These are phyloP conservation scores for Porcisia hertigi DNA, from an alignment of 208 protist species.

Conservation along the genomic window DNA sequence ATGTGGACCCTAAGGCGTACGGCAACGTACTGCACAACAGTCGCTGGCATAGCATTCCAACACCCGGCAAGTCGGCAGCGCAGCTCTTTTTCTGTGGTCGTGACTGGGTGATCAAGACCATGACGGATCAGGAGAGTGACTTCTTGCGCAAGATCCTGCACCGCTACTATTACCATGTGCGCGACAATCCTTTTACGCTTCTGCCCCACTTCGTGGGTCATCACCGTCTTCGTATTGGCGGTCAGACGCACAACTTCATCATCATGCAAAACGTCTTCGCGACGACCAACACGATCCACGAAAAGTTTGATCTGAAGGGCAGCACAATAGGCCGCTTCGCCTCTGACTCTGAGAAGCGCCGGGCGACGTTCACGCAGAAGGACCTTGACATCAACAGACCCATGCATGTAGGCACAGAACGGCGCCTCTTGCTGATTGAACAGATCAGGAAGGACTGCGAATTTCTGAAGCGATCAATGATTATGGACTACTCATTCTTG, in stretches of 20 bases:
- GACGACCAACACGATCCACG: conserved; percentile 87
- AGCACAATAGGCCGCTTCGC: conserved; percentile 91
- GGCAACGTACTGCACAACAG: conserved; percentile 72
- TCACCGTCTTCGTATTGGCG: conserved; percentile 69
- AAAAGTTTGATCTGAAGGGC: conserved; percentile 95
- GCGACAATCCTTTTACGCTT: conserved; percentile 89
- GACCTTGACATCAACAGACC: conserved; percentile 89
- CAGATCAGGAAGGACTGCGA: conserved; percentile 89
- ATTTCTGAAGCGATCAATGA: conserved; percentile 82
- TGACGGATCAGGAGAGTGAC: conserved; percentile 84
- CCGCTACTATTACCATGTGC: conserved; percentile 91
- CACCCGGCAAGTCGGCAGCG: conserved; percentile 87
- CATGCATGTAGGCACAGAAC: conserved; percentile 69
- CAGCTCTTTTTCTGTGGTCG: conserved; percentile 93
- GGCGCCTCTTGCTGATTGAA: conserved; percentile 72
- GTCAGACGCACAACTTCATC: conserved; percentile 79
- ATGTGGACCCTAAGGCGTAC: conserved; percentile 73
- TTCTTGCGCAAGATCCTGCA: conserved; percentile 91
- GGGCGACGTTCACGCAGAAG: conserved; percentile 90
- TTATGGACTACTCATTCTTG: conserved; percentile 95
- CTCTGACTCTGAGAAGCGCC: conserved; percentile 74
- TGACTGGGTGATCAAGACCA: conserved; percentile 94
- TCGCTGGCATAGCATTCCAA: conserved; percentile 87
- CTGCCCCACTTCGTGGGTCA: conserved; percentile 93
- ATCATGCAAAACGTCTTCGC: conserved; percentile 96